Evolutionary conservation across 192 early-diverging fungal species (phyloP).

Genomic region (Thamnidium elegans): DNA sequence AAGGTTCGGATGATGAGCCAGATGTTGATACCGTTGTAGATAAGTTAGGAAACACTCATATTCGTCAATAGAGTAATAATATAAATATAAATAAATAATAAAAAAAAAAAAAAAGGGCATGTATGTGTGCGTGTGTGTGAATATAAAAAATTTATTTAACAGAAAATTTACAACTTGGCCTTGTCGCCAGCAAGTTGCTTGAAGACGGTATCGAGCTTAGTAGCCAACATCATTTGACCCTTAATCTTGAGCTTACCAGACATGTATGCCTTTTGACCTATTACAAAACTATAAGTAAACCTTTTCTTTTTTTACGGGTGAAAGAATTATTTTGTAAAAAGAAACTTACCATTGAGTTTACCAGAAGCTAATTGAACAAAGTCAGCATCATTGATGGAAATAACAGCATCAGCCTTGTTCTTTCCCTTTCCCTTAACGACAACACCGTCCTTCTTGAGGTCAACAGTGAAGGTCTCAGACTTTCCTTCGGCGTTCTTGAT

Average conservation of each 20-base stretch:
- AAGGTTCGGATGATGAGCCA: slow-evolving; percentile 32
- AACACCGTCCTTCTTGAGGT: slow-evolving; percentile 73
- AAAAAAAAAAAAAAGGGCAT: background rate
- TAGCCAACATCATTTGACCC: slow-evolving; percentile 72
- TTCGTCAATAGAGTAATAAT: background rate
- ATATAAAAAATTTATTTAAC: background rate
- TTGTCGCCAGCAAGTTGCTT: slow-evolving; percentile 52
- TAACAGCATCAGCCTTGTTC: slow-evolving; percentile 67
- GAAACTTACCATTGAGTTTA: slow-evolving; percentile 73
- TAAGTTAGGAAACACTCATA: slow-evolving; percentile 1
- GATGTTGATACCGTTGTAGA: background rate
- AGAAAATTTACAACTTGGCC: slow-evolving; percentile 60
- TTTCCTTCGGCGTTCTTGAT: slow-evolving; percentile 71
- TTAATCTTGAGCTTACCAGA: slow-evolving; percentile 85
- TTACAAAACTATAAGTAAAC: background rate
- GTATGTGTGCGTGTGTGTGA: background rate
- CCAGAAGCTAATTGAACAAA: slow-evolving; percentile 84
- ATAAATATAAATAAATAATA: background rate
- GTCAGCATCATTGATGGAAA: slow-evolving; percentile 71
- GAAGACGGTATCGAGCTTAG: slow-evolving; percentile 68
- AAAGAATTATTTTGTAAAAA: background rate
- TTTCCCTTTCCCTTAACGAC: slow-evolving; percentile 56
- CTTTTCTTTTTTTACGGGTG: background rate
- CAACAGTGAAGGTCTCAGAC: slow-evolving; percentile 76
- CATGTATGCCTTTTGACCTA: slow-evolving; percentile 89